A percentile compares a stretch with the other conserved stretches of the same genome.
Evolutionary conservation across 2,329 filamentous ascomycete genomes (phyloP).

Genomic region (Aspergillus felis): DNA sequence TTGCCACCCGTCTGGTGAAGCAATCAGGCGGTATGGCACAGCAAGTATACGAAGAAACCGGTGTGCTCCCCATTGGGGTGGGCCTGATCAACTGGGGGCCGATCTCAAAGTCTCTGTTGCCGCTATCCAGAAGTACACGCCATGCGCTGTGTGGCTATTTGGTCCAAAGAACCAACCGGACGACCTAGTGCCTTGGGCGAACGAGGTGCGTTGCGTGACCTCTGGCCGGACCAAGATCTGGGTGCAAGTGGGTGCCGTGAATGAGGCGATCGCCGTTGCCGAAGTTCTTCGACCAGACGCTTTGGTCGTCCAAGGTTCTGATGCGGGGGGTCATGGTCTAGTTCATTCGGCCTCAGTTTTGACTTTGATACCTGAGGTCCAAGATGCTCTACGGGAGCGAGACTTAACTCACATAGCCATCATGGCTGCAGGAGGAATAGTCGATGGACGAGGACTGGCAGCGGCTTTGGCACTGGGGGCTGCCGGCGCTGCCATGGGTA

Average conservation of each 20-base stretch:
- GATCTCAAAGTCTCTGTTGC: conserved; percentile 25
- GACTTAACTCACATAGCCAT: conserved; percentile 38
- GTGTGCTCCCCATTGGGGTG: conserved; percentile 36
- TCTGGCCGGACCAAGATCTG: conserved; percentile 45
- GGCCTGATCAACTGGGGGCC: conserved; percentile 39
- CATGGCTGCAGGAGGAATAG: conserved; percentile 52
- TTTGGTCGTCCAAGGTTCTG: conserved; percentile 51
- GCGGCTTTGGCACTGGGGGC: conserved; percentile 52
- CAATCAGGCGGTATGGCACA: conserved; percentile 3
- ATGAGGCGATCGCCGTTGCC: conserved; percentile 43
- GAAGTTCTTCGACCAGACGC: conserved; percentile 43
- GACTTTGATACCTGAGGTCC: conserved; percentile 49
- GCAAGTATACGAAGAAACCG: conserved; percentile 10
- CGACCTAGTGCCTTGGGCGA: conserved; percentile 21
- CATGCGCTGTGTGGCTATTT: conserved; percentile 41
- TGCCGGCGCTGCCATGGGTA: conserved; percentile 58
- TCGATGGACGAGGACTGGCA: conserved; percentile 49
- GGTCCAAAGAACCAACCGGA: conserved; percentile 26
- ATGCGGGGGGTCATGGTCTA: conserved; percentile 54
- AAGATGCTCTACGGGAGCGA: conserved; percentile 34
- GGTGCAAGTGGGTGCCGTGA: conserved; percentile 51
- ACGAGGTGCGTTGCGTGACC: conserved; percentile 41
- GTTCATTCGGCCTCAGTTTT: conserved; percentile 45
- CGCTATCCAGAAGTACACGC: conserved; percentile 28
- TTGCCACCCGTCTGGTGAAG: conserved; percentile 23